Conservation (phyloP, 1,139 yeast species). For the Blastobotrys buckinghamii region DNA sequence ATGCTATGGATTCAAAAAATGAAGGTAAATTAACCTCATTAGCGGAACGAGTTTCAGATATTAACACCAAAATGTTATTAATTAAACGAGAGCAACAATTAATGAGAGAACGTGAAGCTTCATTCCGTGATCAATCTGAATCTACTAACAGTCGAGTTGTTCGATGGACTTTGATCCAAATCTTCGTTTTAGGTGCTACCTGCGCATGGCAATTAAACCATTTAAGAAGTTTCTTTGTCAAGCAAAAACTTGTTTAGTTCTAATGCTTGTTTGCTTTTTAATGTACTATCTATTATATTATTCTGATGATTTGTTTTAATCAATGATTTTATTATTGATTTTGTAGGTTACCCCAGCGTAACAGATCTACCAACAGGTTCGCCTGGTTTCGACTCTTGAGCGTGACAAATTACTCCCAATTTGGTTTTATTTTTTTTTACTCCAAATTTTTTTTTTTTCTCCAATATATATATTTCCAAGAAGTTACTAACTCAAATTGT, state of each 20-base stretch:
- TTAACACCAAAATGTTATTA: constrained; percentile 50
- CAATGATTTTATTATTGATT: background rate
- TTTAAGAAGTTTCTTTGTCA: constrained; percentile 56
- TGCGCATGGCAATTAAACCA: constrained; percentile 67
- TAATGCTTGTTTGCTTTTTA: background rate
- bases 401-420: constrained; percentile 4
- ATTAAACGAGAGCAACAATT: constrained; percentile 60
- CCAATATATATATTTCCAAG: background rate
- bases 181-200: constrained; percentile 48
- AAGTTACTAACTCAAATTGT: background rate
- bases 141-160: constrained; percentile 58
- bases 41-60: constrained; percentile 46
- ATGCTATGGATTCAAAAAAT: constrained; percentile 47
- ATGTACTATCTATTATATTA: background rate
- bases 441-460: background rate
- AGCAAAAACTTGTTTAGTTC: constrained; percentile 52
- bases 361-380: background rate
- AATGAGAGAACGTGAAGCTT: constrained; percentile 64
- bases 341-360: background rate
- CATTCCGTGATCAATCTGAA: constrained; percentile 64
- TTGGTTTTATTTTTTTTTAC: background rate
- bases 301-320: background rate
- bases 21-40: constrained; percentile 44
- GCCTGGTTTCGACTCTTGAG: constrained; percentile 2
- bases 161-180: constrained; percentile 59